A percentile compares a stretch with the other conserved stretches of the same genome.
Conservation (phyloP, 73 alveolate genomes). For the Paramecium sonneborni region DNA sequence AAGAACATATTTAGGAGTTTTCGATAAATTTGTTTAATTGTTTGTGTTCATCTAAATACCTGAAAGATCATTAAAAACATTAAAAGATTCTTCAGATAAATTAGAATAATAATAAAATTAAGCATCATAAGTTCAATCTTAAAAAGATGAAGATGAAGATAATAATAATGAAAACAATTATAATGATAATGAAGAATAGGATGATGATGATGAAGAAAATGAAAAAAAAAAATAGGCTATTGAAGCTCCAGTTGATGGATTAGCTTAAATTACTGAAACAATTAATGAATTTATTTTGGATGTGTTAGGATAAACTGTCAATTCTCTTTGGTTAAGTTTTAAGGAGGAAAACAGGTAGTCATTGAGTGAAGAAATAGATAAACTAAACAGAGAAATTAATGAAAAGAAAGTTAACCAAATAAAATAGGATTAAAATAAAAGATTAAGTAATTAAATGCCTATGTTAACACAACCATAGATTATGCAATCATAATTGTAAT, state of each 20-base stretch:
- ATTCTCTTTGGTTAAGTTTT: not conserved
- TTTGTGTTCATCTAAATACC: conserved; percentile 47
- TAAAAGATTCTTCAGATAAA: not conserved
- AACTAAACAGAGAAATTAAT: not conserved
- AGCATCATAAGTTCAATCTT: not conserved
- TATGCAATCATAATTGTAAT: not conserved
- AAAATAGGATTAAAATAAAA: not conserved
- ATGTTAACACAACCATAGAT: too few species aligned
- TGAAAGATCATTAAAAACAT: not conserved
- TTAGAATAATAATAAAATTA: not conserved
- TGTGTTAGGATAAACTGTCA: conserved; percentile 48
- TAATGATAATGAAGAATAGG: too few species aligned
- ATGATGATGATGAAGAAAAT: not conserved
- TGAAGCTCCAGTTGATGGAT: not conserved
- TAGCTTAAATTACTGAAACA: not conserved
- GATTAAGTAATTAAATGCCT: not conserved
- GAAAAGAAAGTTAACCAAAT: not conserved
- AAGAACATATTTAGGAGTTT: not conserved
- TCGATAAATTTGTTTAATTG: conserved; percentile 7
- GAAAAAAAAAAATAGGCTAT: not conserved
- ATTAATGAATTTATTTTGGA: conserved; percentile 21
- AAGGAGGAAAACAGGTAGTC: conserved; percentile 13
- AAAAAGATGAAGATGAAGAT: not conserved
- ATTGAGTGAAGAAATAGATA: not conserved
- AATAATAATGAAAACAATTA: too few species aligned